Evolutionary conservation across 2,329 filamentous ascomycete genomes (phyloP).

Genomic region (Paecilomyces dactylethromorphus): DNA sequence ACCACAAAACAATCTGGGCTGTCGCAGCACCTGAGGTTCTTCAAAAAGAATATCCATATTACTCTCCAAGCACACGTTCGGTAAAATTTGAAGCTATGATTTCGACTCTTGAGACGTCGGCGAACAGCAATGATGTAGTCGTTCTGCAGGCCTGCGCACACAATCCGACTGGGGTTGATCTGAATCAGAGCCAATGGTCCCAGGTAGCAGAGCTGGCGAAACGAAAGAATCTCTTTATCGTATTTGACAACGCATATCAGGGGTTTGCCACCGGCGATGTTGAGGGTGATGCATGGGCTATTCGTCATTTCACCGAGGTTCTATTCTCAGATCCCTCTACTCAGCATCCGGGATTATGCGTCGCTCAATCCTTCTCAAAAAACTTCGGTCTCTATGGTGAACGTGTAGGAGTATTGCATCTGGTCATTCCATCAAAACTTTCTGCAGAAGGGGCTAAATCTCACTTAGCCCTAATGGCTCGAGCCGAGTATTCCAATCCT

Average conservation of each 20-base stretch:
- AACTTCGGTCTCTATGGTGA: constrained; percentile 76
- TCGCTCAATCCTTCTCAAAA: constrained; percentile 50
- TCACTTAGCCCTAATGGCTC: constrained; percentile 10
- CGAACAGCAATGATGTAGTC: constrained; percentile 70
- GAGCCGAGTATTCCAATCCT: constrained; percentile 21
- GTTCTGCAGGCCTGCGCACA: constrained; percentile 87
- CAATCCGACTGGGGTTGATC: constrained; percentile 92
- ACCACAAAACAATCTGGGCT: constrained; percentile 84
- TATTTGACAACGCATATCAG: constrained; percentile 93
- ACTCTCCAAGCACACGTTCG: constrained; percentile 49
- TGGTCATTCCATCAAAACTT: constrained; percentile 6
- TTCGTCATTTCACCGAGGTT: constrained; percentile 61
- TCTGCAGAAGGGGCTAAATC: constrained; percentile 5
- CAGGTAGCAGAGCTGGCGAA: constrained; percentile 66
- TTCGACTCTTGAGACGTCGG: constrained; percentile 72
- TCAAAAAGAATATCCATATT: constrained; percentile 65
- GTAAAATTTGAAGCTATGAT: constrained; percentile 46
- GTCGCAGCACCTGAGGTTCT: constrained; percentile 47
- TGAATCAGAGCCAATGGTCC: constrained; percentile 77
- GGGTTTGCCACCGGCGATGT: constrained; percentile 84
- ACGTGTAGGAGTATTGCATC: constrained; percentile 80
- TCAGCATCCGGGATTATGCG: constrained; percentile 27
- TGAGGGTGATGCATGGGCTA: constrained; percentile 68
- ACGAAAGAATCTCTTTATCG: constrained; percentile 72
- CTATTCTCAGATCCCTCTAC: neutral